A percentile compares a stretch with the other conserved stretches of the same genome.
phyloP scores from a whole-genome alignment of 495 filamentous ascomycete species.

The Hyaloscypha hepaticicola region DNA sequence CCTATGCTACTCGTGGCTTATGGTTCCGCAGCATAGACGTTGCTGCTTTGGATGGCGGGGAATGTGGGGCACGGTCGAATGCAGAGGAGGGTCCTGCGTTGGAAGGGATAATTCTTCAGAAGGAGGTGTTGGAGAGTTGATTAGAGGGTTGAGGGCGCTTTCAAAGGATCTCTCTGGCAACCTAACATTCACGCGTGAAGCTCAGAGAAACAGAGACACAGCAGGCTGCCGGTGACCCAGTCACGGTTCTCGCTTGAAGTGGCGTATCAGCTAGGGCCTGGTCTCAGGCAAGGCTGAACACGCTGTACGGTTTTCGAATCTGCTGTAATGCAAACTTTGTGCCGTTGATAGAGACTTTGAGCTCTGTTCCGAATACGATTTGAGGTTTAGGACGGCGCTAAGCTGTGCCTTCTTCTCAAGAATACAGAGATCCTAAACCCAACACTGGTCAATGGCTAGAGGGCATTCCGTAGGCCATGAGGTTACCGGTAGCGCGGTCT shows the following conservation, averaged over 20 bases:
- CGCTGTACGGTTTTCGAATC: no score
- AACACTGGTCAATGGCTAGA: background rate
- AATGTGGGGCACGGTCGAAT: slow-evolving; percentile 5
- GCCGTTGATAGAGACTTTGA: no score
- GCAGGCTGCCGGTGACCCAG: background rate
- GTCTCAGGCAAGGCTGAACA: background rate
- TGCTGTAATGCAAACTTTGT: no score
- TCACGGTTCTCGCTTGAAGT: background rate
- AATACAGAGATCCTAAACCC: no score
- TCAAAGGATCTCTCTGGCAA: background rate
- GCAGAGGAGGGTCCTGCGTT: no score
- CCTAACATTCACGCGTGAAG: background rate
- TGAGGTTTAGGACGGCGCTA: no score
- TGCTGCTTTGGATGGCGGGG: slow-evolving; percentile 9
- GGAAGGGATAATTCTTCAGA: no score
- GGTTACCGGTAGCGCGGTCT: no score
- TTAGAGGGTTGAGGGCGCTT: background rate
- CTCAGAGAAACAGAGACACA: background rate
- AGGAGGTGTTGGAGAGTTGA: background rate
- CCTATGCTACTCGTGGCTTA: background rate
- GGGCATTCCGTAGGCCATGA: background rate
- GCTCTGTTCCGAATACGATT: no score
- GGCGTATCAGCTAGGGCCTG: background rate
- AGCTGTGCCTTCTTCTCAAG: no score
- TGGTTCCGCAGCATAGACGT: background rate